Percentiles rank a stretch among this genome's conserved stretches.
These are phyloP conservation scores for Barbarea vulgaris DNA, from an alignment of 345 rosid genomes.

Conservation along the genomic window DNA sequence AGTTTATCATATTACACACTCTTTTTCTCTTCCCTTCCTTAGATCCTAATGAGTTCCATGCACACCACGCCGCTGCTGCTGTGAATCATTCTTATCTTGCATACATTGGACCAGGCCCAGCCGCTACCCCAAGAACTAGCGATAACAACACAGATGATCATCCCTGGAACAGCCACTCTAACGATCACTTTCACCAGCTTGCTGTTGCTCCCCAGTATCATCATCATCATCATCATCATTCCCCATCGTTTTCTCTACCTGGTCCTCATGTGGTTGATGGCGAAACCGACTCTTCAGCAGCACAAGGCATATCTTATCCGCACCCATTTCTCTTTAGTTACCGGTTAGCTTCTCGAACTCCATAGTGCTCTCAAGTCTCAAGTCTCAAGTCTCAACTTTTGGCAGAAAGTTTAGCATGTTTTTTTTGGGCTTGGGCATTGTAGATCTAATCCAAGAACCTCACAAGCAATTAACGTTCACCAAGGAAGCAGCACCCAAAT, in stretches of 20 bases:
- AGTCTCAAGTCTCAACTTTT: constrained; percentile 5
- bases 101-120: constrained; percentile 53
- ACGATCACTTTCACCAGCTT: constrained; percentile 51
- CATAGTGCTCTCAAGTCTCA: constrained; percentile 5
- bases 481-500: constrained; percentile 50
- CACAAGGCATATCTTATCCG: constrained; percentile 48
- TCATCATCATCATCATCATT: constrained; percentile 40
- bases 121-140: constrained; percentile 46
- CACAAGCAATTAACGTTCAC: constrained; percentile 51
- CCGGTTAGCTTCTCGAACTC: constrained; percentile 49
- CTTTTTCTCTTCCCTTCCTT: constrained; percentile 27
- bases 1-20: constrained; percentile 9
- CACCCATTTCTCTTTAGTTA: constrained; percentile 53
- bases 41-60: constrained; percentile 59
- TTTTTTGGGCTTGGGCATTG: constrained; percentile 21
- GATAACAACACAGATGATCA: constrained; percentile 49
- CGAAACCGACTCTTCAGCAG: constrained; percentile 51
- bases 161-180: constrained; percentile 57
- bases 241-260: constrained; percentile 49
- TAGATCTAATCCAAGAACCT: constrained; percentile 55
- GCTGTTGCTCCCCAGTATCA: constrained; percentile 60
- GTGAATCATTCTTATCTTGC: constrained; percentile 61
- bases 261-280: constrained; percentile 47
- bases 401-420: background rate
- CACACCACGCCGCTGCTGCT: constrained; percentile 52